Evolutionary conservation across 129 eudicot species (phyloP).

Genomic region (Flaveria trinervia): DNA sequence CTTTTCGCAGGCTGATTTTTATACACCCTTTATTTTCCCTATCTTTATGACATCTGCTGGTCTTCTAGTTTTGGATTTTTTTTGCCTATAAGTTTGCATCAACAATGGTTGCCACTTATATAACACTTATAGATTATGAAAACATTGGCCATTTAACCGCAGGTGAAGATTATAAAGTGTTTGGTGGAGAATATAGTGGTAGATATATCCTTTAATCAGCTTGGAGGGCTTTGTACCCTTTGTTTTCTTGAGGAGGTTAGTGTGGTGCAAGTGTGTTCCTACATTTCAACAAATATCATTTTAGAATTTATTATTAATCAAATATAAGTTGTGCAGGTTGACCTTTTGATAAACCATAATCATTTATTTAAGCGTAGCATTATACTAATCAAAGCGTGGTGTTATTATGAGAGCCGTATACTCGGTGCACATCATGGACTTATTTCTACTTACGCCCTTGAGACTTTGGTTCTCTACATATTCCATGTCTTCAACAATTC

Average conservation of each 20-base stretch:
- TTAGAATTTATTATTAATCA: not conserved
- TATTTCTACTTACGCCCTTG: slow-evolving; percentile 94
- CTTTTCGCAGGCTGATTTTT: not conserved
- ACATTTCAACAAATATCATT: not conserved
- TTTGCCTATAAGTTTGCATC: not conserved
- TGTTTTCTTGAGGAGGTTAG: slow-evolving; percentile 97
- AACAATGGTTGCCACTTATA: not conserved
- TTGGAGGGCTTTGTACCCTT: slow-evolving; percentile 97
- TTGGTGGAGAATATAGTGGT: slow-evolving; percentile 97
- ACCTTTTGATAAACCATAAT: slow-evolving; percentile 74
- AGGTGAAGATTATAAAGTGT: slow-evolving; percentile 95
- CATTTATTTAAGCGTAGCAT: slow-evolving; percentile 94
- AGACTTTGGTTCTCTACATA: slow-evolving; percentile 96
- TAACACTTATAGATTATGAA: not conserved
- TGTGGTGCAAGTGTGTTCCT: not conserved
- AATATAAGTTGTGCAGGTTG: slow-evolving; percentile 32
- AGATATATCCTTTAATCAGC: slow-evolving; percentile 96
- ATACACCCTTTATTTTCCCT: too few species aligned
- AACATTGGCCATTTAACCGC: slow-evolving; percentile 18
- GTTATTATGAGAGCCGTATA: slow-evolving; percentile 96
- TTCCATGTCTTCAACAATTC: slow-evolving; percentile 88
- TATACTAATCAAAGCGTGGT: slow-evolving; percentile 97
- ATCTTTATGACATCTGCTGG: not conserved
- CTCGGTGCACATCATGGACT: slow-evolving; percentile 98
- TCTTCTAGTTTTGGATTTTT: not conserved